These are phyloP conservation scores for Tetragonia tetragonoides DNA, from an alignment of 148 eudicot genomes.

Conservation along the genomic window DNA sequence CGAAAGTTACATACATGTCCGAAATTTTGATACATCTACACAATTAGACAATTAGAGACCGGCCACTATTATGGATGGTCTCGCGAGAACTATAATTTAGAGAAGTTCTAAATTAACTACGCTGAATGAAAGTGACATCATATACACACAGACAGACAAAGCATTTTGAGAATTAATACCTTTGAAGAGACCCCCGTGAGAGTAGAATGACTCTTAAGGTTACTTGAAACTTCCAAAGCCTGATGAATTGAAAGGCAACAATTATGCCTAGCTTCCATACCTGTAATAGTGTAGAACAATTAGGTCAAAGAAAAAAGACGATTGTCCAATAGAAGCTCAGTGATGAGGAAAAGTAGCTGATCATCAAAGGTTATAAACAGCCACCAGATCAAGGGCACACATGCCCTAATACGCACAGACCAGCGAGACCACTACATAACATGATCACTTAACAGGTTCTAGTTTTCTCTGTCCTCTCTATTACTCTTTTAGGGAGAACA, in stretches of 20 bases:
- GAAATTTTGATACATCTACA: no score
- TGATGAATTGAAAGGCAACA: constrained; percentile 69
- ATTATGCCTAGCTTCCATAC: constrained; percentile 82
- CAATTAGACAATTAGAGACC: no score
- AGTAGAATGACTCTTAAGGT: constrained; percentile 51
- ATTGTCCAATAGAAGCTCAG: not conserved
- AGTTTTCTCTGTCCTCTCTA: no score
- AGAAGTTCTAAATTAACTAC: no score
- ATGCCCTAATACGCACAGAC: no score
- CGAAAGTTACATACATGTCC: no score
- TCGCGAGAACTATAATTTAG: not conserved
- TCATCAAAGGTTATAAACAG: no score
- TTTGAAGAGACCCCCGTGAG: constrained; percentile 53
- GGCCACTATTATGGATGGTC: not conserved
- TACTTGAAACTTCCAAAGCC: constrained; percentile 51
- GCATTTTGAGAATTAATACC: constrained; percentile 36
- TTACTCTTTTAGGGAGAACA: no score
- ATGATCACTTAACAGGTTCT: no score
- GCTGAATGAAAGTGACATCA: not conserved
- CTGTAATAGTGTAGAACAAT: constrained; percentile 31
- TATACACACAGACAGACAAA: not conserved
- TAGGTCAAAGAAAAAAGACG: not conserved
- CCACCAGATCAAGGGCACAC: no score
- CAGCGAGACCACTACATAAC: no score
- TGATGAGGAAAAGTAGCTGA: not conserved